These are phyloP conservation scores for Naganishia onofrii DNA, from an alignment of 768 basidiomycete species.

Conservation along the genomic window DNA sequence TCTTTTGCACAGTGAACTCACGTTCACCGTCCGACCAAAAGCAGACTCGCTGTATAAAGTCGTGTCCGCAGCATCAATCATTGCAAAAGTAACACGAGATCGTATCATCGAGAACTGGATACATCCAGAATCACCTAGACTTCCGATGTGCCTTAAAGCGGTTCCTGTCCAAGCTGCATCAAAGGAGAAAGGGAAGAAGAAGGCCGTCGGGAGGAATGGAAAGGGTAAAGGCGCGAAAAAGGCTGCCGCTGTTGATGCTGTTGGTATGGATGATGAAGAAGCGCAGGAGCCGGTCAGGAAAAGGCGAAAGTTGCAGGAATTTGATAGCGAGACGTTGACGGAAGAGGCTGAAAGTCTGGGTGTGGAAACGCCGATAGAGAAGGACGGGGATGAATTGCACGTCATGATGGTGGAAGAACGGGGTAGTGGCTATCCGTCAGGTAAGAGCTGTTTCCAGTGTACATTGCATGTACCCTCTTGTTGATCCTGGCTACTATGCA, in stretches of 20 bases:
- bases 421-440: constrained; percentile 89
- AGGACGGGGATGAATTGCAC: constrained; percentile 26
- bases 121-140: constrained; percentile 39
- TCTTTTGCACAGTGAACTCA: constrained; percentile 57
- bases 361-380: constrained; percentile 43
- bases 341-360: constrained; percentile 55
- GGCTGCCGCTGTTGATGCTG: constrained; percentile 44
- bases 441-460: constrained; percentile 53
- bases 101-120: constrained; percentile 82
- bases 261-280: constrained; percentile 33
- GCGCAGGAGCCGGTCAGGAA: constrained; percentile 17
- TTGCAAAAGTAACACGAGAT: constrained; percentile 94
- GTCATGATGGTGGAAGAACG: constrained; percentile 50
- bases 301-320: constrained; percentile 15
- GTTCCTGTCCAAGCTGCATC: constrained; percentile 24
- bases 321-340: constrained; percentile 19
- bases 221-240: constrained; percentile 50
- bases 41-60: constrained; percentile 96
- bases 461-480: not conserved
- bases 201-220: constrained; percentile 1
- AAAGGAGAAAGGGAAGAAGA: not conserved
- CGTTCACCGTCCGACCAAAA: constrained; percentile 84
- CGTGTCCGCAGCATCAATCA: constrained; percentile 95
- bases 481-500: constrained; percentile 1
- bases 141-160: constrained; percentile 26